phyloP scores from a whole-genome alignment of 129 eudicot species.

The Flaveria ramosissima region DNA sequence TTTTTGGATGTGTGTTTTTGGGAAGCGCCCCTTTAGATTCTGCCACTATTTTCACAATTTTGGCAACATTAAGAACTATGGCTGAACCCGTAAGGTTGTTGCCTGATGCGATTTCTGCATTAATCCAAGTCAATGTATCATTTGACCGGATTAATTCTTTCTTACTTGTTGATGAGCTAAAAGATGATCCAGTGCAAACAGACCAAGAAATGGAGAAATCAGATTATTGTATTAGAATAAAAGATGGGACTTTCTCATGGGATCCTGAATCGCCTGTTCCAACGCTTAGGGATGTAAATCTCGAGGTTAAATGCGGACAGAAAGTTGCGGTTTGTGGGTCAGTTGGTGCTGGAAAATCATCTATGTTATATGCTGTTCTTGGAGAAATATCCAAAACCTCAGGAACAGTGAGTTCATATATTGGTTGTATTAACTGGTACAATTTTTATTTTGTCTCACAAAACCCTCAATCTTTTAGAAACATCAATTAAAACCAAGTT shows the following conservation, averaged over 20 bases:
- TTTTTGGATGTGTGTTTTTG: slow-evolving; percentile 53
- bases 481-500: no score
- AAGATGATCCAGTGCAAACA: slow-evolving; percentile 18
- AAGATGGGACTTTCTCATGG: slow-evolving; percentile 50
- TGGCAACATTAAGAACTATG: slow-evolving; percentile 62
- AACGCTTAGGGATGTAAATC: slow-evolving; percentile 39
- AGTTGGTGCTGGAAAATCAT: slow-evolving; percentile 77
- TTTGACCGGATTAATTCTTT: slow-evolving; percentile 61
- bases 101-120: slow-evolving; percentile 61
- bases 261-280: slow-evolving; percentile 39
- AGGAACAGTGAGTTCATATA: slow-evolving; percentile 49
- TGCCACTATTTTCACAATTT: slow-evolving; percentile 59
- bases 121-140: slow-evolving; percentile 73
- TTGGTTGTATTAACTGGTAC: background rate
- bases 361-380: slow-evolving; percentile 56
- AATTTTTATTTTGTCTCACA: no score
- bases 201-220: slow-evolving; percentile 14
- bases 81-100: slow-evolving; percentile 62
- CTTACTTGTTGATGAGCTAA: slow-evolving; percentile 67
- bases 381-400: slow-evolving; percentile 64
- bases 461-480: no score
- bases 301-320: slow-evolving; percentile 40
- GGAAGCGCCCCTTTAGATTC: slow-evolving; percentile 63
- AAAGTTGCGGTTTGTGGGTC: slow-evolving; percentile 65
- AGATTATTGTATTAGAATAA: slow-evolving; percentile 33